Evolutionary conservation across 2,329 filamentous ascomycete species (phyloP).

Genomic region (Fonsecaea nubica): DNA sequence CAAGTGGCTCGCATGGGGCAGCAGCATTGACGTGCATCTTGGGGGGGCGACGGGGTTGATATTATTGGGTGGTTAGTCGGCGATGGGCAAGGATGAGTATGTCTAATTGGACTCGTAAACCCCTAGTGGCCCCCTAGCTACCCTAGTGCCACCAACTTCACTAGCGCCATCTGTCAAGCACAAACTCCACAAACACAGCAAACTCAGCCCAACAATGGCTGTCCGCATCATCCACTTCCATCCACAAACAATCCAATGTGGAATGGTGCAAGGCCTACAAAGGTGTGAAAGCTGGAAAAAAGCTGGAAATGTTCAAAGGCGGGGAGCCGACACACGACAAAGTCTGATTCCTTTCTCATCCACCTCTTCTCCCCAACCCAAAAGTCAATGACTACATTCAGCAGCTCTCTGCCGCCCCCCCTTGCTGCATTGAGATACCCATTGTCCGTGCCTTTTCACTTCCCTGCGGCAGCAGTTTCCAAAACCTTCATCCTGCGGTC

Average conservation of each 20-base stretch:
- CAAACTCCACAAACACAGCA: constrained; percentile 7
- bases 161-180: constrained; percentile 2
- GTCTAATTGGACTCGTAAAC: not conserved
- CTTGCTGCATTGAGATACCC: not conserved
- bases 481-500: constrained; percentile 1
- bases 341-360: not conserved
- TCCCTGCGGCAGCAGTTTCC: not conserved
- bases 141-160: not conserved
- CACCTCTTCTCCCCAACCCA: not conserved
- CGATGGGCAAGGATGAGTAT: not conserved
- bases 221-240: not conserved
- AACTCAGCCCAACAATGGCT: not conserved
- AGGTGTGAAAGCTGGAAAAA: not conserved
- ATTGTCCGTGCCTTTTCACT: not conserved
- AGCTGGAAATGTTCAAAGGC: not conserved
- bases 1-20: not conserved
- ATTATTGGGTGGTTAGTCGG: not conserved
- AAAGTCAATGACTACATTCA: not conserved
- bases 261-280: not conserved
- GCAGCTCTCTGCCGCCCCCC: not conserved
- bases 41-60: not conserved
- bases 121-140: not conserved
- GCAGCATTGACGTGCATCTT: not conserved
- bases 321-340: constrained; percentile 1
- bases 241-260: not conserved